Conservation (phyloP, 2,329 filamentous ascomycete genomes). For the Pseudocercospora crystallina region DNA sequence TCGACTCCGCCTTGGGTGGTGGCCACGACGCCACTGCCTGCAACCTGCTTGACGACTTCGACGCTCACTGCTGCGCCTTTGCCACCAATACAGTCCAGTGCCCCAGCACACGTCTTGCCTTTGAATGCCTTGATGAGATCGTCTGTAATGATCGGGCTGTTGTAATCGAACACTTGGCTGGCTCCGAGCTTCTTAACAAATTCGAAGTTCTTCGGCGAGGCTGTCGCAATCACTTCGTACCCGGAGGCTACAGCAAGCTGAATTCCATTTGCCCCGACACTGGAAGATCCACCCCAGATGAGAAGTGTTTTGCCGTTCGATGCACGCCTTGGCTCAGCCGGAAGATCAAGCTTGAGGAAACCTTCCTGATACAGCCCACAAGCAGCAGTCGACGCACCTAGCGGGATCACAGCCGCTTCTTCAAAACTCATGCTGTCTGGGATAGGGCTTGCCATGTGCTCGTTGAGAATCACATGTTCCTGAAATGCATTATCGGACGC, state of each 20-base stretch:
- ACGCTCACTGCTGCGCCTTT: slow-evolving; percentile 18
- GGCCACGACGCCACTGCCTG: slow-evolving; percentile 25
- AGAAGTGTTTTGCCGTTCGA: slow-evolving; percentile 39
- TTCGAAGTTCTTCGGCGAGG: slow-evolving; percentile 45
- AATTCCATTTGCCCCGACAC: slow-evolving; percentile 48
- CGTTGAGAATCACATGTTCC: slow-evolving; percentile 16
- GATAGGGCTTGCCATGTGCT: slow-evolving; percentile 14
- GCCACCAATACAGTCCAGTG: slow-evolving; percentile 23
- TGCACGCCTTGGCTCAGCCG: slow-evolving; percentile 14
- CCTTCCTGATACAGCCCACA: slow-evolving; percentile 22
- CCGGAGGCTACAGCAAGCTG: slow-evolving; percentile 48
- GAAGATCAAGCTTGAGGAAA: slow-evolving; percentile 13
- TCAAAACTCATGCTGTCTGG: slow-evolving; percentile 22
- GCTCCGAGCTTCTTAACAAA: slow-evolving; percentile 47
- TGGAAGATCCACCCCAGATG: slow-evolving; percentile 54
- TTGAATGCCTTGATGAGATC: slow-evolving; percentile 31
- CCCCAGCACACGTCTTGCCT: slow-evolving; percentile 33
- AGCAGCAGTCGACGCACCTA: slow-evolving; percentile 23
- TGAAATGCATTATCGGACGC: slow-evolving; percentile 23
- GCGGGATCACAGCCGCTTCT: slow-evolving; percentile 21
- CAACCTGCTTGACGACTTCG: slow-evolving; percentile 30
- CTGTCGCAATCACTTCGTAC: slow-evolving; percentile 48
- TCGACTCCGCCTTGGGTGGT: slow-evolving; percentile 28
- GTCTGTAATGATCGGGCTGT: slow-evolving; percentile 6
- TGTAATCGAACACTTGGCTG: slow-evolving; percentile 44